A percentile compares a stretch with the other conserved stretches of the same genome.
These are phyloP conservation scores for Lentinus brumalis DNA, from an alignment of 768 basidiomycete species.

Conservation along the genomic window DNA sequence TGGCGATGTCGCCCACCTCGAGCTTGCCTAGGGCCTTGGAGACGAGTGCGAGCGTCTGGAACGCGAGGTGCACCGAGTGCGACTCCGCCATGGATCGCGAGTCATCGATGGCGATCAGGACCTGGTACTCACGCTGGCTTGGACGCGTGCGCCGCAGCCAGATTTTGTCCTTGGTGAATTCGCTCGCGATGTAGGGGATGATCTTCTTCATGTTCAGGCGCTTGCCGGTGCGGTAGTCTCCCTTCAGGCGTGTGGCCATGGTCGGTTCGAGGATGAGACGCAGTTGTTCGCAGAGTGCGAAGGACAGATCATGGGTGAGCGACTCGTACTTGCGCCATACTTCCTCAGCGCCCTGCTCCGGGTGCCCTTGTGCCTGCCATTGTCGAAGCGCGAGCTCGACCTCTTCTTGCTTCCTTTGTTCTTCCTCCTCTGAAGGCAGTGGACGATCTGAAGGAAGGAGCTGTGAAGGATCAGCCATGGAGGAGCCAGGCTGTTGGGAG, in stretches of 20 bases:
- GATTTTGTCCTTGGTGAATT: conserved; percentile 99
- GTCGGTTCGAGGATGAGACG: conserved; percentile 96
- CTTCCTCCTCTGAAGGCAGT: conserved; percentile 17
- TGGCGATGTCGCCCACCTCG: conserved; percentile 92
- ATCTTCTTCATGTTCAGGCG: conserved; percentile 99
- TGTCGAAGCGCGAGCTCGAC: conserved; percentile 56
- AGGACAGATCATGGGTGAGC: conserved; percentile 88
- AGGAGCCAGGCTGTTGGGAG: conserved; percentile 6
- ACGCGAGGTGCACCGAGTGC: conserved; percentile 90
- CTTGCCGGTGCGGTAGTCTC: conserved; percentile 97
- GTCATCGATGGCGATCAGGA: conserved; percentile 93
- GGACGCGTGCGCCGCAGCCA: conserved; percentile 96
- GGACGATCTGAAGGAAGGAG: conserved; percentile 1
- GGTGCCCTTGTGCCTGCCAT: conserved; percentile 65
- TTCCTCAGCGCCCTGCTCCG: conserved; percentile 57
- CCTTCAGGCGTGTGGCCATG: conserved; percentile 87
- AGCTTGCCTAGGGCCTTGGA: conserved; percentile 87
- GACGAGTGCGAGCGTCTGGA: conserved; percentile 90
- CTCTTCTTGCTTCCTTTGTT: conserved; percentile 29
- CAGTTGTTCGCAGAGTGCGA: conserved; percentile 92
- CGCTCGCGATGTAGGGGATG: conserved; percentile 95
- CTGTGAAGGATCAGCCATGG: not conserved
- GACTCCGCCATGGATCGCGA: conserved; percentile 96
- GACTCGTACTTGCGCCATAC: conserved; percentile 94
- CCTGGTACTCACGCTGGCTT: conserved; percentile 93